Evolutionary conservation across 2,329 filamentous ascomycete genomes (phyloP), one percentile per base, ranked within the genome.

Genomic region (Zopfia rhizophila): DNA sequence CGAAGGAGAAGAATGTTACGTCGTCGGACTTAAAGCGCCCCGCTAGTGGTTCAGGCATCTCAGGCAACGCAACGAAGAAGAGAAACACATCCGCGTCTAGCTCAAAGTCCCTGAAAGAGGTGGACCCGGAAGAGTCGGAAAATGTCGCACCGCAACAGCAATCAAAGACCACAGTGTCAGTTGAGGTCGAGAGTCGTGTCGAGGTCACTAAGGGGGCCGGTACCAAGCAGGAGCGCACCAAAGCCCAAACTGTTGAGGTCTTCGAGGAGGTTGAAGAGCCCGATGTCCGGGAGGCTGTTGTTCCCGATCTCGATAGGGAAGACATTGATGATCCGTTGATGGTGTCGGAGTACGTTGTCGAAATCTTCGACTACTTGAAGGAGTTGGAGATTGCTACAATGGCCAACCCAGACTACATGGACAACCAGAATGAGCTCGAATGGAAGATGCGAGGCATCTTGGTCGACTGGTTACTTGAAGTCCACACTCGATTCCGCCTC

Each of bases 391-490:
- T 86, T 55, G 76, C 80, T 70, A 91, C 80, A 73, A 85, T 92
- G 67, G 91, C 93, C 60, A 97, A 97, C 75, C 87, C 91, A 13
- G 79, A 94, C 53, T 99, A 99, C 79, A 99, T 99, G 86, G 84
- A 89, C 38, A 90, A 93, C 74, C 94, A 99, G 70, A 89, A 90
- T 55, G 91, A 97, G 61, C 81, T 99, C 10, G 93, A 97, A 73
- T 99, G 94, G 94, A 96, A 96, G 82, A 97, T 96, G 78, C 90
- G 94, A 62, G 93, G 92, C 55, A 97, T 99, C 59, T 84, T 99
- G 42, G 86, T 97, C 58, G 94, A 99, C 77, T 99, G 94, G 94
- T 82, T 99, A 56, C 92, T 99, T 54, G 94, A 99, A 73, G 94
- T 99, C 33, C 94, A 99, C 78, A 96, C 91, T 16, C 90, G 93